Evolutionary conservation across 2,329 filamentous ascomycete species (phyloP).

Genomic region (Botrytis deweyae): DNA sequence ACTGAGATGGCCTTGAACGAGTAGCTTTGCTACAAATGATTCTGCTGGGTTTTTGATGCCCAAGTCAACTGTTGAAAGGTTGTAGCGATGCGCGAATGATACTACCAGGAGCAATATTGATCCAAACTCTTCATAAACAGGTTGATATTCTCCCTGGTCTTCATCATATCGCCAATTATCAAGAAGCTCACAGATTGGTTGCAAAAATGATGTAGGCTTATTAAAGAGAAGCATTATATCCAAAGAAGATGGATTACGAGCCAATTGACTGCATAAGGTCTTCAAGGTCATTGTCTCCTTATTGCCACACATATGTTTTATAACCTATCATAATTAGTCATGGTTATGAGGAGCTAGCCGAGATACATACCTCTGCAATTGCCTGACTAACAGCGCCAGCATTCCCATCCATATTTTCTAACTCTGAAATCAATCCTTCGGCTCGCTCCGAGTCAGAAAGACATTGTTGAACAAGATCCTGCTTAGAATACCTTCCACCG

Average conservation of each 20-base stretch:
- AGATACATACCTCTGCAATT: slow-evolving; percentile 60
- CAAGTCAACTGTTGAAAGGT: slow-evolving; percentile 62
- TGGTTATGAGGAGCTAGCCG: not conserved
- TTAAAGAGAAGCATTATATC: slow-evolving; percentile 77
- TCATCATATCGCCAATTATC: slow-evolving; percentile 81
- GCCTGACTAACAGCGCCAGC: slow-evolving; percentile 82
- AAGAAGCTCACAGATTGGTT: slow-evolving; percentile 71
- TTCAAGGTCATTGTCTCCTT: slow-evolving; percentile 82
- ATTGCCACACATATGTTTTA: slow-evolving; percentile 65
- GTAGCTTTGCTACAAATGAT: slow-evolving; percentile 67
- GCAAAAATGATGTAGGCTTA: slow-evolving; percentile 66
- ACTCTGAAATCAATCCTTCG: slow-evolving; percentile 73
- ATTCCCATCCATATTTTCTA: slow-evolving; percentile 90
- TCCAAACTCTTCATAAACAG: slow-evolving; percentile 83
- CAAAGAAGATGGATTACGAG: slow-evolving; percentile 67
- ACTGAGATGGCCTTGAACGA: slow-evolving; percentile 58
- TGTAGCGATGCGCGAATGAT: slow-evolving; percentile 74
- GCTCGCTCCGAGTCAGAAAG: slow-evolving; percentile 72
- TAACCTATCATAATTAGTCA: slow-evolving; percentile 49
- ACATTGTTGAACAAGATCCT: slow-evolving; percentile 76
- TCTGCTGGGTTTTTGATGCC: slow-evolving; percentile 54
- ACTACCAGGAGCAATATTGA: slow-evolving; percentile 71
- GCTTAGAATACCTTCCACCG: slow-evolving; percentile 72
- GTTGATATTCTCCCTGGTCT: slow-evolving; percentile 80
- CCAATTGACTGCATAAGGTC: slow-evolving; percentile 69